Evolutionary conservation across 139 green algal species (phyloP).

Genomic region (Chlamydomonas urium): DNA sequence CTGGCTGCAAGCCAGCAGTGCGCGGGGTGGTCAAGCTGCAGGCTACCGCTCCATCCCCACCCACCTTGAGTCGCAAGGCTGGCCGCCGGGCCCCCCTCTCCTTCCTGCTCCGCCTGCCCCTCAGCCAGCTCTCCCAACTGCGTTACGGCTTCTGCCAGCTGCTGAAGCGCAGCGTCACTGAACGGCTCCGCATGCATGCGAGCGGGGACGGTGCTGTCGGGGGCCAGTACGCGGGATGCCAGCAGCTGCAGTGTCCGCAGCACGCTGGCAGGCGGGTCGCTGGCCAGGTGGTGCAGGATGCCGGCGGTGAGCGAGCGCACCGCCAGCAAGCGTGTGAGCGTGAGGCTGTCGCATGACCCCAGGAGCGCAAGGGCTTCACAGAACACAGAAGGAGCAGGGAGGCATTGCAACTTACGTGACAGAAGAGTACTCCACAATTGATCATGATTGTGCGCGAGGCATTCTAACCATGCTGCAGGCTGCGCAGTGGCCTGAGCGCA

Average conservation of each 20-base stretch:
- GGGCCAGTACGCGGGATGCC: conserved; percentile 22
- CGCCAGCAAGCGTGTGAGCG: conserved; percentile 16
- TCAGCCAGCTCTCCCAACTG: neutral
- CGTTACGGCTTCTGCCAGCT: neutral
- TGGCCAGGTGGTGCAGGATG: conserved; percentile 50
- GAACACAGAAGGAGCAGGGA: no score
- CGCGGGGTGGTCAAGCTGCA: neutral
- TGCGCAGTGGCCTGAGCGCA: no score
- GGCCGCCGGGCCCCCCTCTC: neutral
- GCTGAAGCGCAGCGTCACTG: neutral
- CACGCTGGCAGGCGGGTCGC: conserved; percentile 41
- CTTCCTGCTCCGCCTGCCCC: neutral
- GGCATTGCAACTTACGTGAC: no score
- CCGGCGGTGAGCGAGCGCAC: conserved; percentile 37
- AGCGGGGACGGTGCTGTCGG: neutral
- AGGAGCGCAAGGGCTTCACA: no score
- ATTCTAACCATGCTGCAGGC: no score
- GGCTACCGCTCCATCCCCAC: neutral
- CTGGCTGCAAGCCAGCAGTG: neutral
- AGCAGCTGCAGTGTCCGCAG: conserved; percentile 42
- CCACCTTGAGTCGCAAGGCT: neutral
- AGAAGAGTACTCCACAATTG: no score
- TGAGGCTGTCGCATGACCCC: neutral
- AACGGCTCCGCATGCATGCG: neutral
- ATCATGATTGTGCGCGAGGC: no score